Conservation (phyloP, 2,329 filamentous ascomycete species). For the Ambrosiella xylebori region DNA sequence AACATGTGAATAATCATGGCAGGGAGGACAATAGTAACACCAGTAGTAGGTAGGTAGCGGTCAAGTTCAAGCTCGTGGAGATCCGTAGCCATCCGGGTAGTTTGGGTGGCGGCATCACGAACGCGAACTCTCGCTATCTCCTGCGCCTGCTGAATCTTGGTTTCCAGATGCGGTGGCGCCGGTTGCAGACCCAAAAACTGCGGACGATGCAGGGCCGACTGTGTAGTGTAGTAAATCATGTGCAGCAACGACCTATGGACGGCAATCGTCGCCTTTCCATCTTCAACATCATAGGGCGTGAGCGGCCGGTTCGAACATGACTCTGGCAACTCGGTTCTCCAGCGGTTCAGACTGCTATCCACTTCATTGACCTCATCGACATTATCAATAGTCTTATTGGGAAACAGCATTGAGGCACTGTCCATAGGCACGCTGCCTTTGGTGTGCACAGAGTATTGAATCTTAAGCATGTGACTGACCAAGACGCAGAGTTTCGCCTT, state of each 20-base stretch:
- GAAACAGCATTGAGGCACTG: slow-evolving; percentile 74
- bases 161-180: slow-evolving; percentile 8
- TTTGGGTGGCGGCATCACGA: slow-evolving; percentile 66
- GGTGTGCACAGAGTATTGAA: slow-evolving; percentile 83
- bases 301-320: slow-evolving; percentile 51
- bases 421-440: slow-evolving; percentile 67
- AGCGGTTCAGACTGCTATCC: slow-evolving; percentile 61
- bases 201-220: slow-evolving; percentile 79
- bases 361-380: slow-evolving; percentile 62
- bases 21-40: slow-evolving; percentile 77
- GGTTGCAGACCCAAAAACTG: slow-evolving; percentile 68
- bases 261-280: slow-evolving; percentile 40
- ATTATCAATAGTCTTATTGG: slow-evolving; percentile 73
- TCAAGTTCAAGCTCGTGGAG: slow-evolving; percentile 58
- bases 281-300: slow-evolving; percentile 36
- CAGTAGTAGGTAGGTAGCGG: slow-evolving; percentile 68
- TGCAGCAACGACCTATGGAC: slow-evolving; percentile 75
- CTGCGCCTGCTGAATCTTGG: slow-evolving; percentile 10
- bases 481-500: slow-evolving; percentile 81
- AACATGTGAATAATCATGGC: slow-evolving; percentile 88
- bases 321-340: slow-evolving; percentile 54
- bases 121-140: slow-evolving; percentile 72
- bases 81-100: slow-evolving; percentile 67
- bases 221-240: slow-evolving; percentile 84
- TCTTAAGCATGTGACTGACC: slow-evolving; percentile 74